Base-by-base conservation (phyloP, 805 yeast species). In the Candida piceae region DNA sequence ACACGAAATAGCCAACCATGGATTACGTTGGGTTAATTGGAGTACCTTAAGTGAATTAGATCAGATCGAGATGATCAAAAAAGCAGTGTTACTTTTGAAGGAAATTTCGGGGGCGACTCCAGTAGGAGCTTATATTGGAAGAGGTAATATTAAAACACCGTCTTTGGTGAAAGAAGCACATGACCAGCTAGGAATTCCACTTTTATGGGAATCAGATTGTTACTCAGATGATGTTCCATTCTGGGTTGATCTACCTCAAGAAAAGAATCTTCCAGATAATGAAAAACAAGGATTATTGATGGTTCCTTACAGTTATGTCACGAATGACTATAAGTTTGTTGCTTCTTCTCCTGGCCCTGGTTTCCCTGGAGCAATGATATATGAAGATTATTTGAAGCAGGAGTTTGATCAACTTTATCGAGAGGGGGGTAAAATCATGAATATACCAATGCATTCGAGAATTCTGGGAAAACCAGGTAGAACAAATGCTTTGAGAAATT, bases 1-100 rank as follows among this genome's bases (percentile, higher is more conserved):
- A 7, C 65, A 60, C 43, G 67, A 64, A 37, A 60, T 64, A 22
- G 64, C 59, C 15, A 58, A 61, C 25, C 69, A 64, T 40, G 64
- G 64, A 8, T 46, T 57, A 25, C 48, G 68, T 17, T 64, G 69
- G 69, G 42, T 60, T 31, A 56, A 57, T 38, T 62, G 58, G 52
- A 53, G 49, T 22, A 36, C 38, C 26, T 31, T 42, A 16, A 34
- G 50, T 7, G 58, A 59, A 29, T 64, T 57, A 34, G 58, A 52
- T 25, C 65, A 64, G 41, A 50, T 58, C 31, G 58, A 48, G 28
- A 49, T 51, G 47, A 57, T 64, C 40, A 52, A 50, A 35, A 47
- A 50, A 28, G 52, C 58, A n/a, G 46, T 64, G 27, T 43, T 50
- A 22, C 34, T 53, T 17, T 36, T 64, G 31, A 53, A 57, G 40